Percentiles rank a stretch among this genome's conserved stretches.
Conservation (phyloP, 345 rosid species). For the Populus nigra region DNA sequence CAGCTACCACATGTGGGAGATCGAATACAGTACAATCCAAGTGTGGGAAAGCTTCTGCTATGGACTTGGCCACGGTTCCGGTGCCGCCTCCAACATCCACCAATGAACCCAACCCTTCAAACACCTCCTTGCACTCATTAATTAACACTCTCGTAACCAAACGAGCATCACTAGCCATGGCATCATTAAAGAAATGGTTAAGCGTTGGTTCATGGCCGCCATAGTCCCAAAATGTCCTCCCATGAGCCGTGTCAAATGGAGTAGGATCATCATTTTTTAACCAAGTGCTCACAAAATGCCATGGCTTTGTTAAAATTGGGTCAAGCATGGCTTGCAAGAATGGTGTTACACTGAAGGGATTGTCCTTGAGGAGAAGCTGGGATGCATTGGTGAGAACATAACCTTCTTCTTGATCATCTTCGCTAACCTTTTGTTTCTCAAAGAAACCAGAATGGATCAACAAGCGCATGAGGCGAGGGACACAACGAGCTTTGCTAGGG, state of each 20-base stretch:
- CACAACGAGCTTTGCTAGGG: neutral
- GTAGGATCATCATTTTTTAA: constrained; percentile 14
- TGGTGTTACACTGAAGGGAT: constrained; percentile 16
- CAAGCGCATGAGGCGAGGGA: constrained; percentile 20
- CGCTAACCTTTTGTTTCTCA: neutral
- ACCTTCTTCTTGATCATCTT: constrained; percentile 16
- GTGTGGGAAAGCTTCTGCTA: constrained; percentile 21
- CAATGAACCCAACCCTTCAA: constrained; percentile 23
- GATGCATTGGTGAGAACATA: constrained; percentile 20
- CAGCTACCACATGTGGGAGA: neutral
- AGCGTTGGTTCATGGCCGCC: neutral
- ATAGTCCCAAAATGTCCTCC: constrained; percentile 21
- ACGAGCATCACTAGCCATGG: constrained; percentile 11
- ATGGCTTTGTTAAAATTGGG: constrained; percentile 4
- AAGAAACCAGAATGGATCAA: constrained; percentile 21
- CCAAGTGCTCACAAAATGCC: constrained; percentile 14
- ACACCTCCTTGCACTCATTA: constrained; percentile 8
- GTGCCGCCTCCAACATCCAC: constrained; percentile 41
- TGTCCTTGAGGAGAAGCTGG: constrained; percentile 13
- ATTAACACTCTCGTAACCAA: neutral
- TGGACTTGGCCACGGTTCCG: constrained; percentile 23
- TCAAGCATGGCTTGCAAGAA: constrained; percentile 14
- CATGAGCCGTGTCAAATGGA: constrained; percentile 15
- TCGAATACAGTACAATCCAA: constrained; percentile 31
- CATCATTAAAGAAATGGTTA: constrained; percentile 15